A percentile compares a stretch with the other conserved stretches of the same genome.
These are phyloP conservation scores for Claviceps sp. DNA, from an alignment of 2,329 filamentous ascomycete species.

Conservation along the genomic window DNA sequence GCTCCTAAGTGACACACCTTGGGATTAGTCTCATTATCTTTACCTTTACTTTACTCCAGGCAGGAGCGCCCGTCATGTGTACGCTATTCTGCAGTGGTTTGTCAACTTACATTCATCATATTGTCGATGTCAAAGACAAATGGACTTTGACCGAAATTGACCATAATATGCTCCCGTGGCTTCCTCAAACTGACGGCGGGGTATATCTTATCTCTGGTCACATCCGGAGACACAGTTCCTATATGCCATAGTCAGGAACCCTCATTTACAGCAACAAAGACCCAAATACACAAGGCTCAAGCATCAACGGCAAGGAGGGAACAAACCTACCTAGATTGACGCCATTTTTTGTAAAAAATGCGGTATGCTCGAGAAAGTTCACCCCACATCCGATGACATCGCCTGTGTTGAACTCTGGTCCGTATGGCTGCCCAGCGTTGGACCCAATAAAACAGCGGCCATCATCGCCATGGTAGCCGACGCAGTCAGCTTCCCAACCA, in stretches of 20 bases:
- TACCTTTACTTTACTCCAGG: too few species aligned
- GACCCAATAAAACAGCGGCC: conserved; percentile 46
- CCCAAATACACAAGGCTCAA: not conserved
- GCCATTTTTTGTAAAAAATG: conserved; percentile 60
- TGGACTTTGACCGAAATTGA: conserved; percentile 57
- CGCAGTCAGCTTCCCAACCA: conserved; percentile 56
- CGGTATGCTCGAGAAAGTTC: conserved; percentile 49
- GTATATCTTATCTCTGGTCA: conserved; percentile 51
- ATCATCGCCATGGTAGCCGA: conserved; percentile 58
- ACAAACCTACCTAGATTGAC: conserved; percentile 33
- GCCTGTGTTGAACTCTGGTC: conserved; percentile 37
- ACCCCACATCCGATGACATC: conserved; percentile 54
- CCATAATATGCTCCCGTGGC: conserved; percentile 44
- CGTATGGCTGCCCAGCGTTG: conserved; percentile 43
- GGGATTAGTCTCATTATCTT: too few species aligned
- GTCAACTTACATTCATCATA: conserved; percentile 54
- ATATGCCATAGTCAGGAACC: conserved; percentile 2
- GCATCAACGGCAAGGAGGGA: not conserved
- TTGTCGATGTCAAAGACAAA: conserved; percentile 88
- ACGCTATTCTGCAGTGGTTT: too few species aligned
- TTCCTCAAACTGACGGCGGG: conserved; percentile 54
- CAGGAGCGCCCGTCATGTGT: too few species aligned
- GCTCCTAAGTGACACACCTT: conserved; percentile 29
- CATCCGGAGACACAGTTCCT: conserved; percentile 60
- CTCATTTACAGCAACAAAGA: not conserved